Evolutionary conservation across 208 protist genomes (phyloP), one percentile per base, ranked within the genome.

Genomic region (Wallacemonas sp.): DNA sequence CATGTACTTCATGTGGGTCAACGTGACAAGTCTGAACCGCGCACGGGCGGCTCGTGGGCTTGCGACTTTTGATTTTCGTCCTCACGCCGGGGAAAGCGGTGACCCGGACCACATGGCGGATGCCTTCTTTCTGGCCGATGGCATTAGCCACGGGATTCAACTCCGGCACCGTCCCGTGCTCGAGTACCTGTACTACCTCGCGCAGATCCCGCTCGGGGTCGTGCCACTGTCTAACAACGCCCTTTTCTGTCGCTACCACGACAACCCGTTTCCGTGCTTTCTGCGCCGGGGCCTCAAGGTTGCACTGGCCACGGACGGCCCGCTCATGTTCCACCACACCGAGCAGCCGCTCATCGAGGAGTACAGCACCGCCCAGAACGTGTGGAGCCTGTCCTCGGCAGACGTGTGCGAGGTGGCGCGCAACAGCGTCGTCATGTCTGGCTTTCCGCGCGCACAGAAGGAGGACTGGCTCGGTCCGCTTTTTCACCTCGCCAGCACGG

Each of bases 171-270:
- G 76, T 17, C 94, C 98, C 0, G 83, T 93, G 22, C 72, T 99
- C 39, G 91, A 99, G 86, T 99, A 99, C 71, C 81, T 99, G 27
- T 99, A 98, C 75, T 99, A 99, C 72, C 79, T 99, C 3, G 68
- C 73, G 17, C 98, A 99, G 82, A 92, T 99, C 55, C 97, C 97
- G 21, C 81, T 99, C 9, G 94, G 95, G 19, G 81, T 99, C 26
- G 98, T 97, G 60, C 98, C 98, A 32, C 81, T 99, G 26, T 98
- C 89, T 68, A 99, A 99, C 83, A 99, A 99, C 85, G 81, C 89
- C 3, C 89, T 99, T 22, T 99, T 99, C 76, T 88, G 98, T 39
- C 76, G 89, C 24, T 99, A 99, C 71, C 26, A 78, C 27, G 77
- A 93, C 46, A 98, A 98, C 77, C 98, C 98, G 21, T 98, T 99